These are phyloP conservation scores for Neurospora sp. DNA, from an alignment of 495 filamentous ascomycete species.

Conservation along the genomic window DNA sequence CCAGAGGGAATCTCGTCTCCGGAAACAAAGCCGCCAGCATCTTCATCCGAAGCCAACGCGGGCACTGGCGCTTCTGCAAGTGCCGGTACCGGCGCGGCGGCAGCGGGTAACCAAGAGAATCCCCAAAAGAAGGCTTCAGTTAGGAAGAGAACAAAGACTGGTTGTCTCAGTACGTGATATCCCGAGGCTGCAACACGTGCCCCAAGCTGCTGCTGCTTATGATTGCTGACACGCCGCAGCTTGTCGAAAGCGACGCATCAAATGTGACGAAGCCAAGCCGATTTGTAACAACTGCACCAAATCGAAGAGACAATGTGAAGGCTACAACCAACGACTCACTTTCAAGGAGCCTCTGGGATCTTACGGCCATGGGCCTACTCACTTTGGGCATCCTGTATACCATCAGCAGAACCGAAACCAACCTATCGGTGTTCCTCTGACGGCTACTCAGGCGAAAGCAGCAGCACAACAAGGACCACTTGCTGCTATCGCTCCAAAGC, in stretches of 20 bases:
- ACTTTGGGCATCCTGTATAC: slow-evolving; percentile 18
- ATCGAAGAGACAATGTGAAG: slow-evolving; percentile 87
- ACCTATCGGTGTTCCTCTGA: slow-evolving; percentile 11
- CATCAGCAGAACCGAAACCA: slow-evolving; percentile 15
- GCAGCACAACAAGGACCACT: slow-evolving; percentile 17
- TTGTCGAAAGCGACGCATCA: slow-evolving; percentile 89
- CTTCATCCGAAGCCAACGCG: neutral
- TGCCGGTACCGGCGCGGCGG: neutral
- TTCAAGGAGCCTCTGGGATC: slow-evolving; percentile 81
- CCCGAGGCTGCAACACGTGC: neutral
- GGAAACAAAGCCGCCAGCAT: neutral
- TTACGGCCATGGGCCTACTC: slow-evolving; percentile 20
- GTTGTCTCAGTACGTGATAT: slow-evolving; percentile 71
- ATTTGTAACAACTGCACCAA: slow-evolving; percentile 87
- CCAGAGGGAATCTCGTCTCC: neutral
- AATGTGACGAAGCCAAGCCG: slow-evolving; percentile 92
- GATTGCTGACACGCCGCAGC: slow-evolving; percentile 39
- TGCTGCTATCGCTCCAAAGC: slow-evolving; percentile 24
- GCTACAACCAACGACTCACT: slow-evolving; percentile 84
- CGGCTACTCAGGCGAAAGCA: slow-evolving; percentile 12
- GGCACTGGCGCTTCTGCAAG: neutral
- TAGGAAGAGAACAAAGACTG: slow-evolving; percentile 90
- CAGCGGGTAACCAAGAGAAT: slow-evolving; percentile 14
- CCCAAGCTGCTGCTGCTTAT: neutral
- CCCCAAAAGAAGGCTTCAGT: slow-evolving; percentile 23